Base-by-base conservation (phyloP, 2,329 filamentous ascomycete genomes). In the Cercospora zeae-maydis region DNA sequence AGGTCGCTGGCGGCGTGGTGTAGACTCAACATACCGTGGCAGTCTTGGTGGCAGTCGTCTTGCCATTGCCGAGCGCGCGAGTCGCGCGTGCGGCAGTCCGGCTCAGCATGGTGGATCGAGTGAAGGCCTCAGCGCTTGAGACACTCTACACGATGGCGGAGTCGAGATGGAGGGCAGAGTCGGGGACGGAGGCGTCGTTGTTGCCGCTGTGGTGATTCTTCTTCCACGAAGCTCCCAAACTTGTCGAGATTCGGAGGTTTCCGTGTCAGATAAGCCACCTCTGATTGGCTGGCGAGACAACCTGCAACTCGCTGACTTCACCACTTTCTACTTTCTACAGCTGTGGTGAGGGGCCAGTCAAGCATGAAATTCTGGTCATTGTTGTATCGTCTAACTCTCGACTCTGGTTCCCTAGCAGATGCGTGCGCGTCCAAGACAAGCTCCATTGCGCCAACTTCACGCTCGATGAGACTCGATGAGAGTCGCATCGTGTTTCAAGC, bases 61-160 rank as follows among this genome's bases (percentile, higher is more conserved):
- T 84, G 91, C 92, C 88, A 88, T 88, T 86, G 83, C 88, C 89
- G 84, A 92, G 85, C 77, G 89, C 85, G 87, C 92, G 92, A 86
- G 90, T 86, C 79, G 90, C 88, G 84, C 92, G 92, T 85, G 96
- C 83, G 82, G 87, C 87, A 82, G 92, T 92, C 86, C 92, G 90
- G 83, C 91, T 90, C 86, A 97, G 88, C 93, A 98, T 97, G 78
- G 80, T 89, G 84, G 55, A 54, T 53, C 16, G 34, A 42, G 63
- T 69, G 66, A 64, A 60, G 59, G 67, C 63, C 71, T 73, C 70
- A 73, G 72, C 72, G 65, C 72, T 74, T 74, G 70, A 73, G 72
- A 66, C 63, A 42, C 58, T 64, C 67, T 66, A 64, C 66, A 55
- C 58, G 61, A 62, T 60, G 61, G 61, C 57, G 61, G 56, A 63